Evolutionary conservation across 257 asterid genomes (phyloP), one percentile per base, ranked within the genome.

Genomic region (Rhazya stricta): DNA sequence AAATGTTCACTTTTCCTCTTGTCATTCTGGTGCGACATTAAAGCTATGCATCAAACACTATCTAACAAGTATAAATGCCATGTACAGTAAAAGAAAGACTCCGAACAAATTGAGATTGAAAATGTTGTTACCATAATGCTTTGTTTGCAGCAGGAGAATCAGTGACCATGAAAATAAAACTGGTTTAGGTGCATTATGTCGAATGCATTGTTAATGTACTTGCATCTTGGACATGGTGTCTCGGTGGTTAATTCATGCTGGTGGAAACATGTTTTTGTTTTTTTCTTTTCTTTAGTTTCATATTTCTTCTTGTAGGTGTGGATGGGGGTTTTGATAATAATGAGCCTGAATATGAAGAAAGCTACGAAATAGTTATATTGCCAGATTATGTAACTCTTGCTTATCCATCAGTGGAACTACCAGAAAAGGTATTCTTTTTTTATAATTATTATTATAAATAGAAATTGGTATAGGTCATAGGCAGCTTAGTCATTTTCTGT

Each of bases 381-480:
- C 99, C 99, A 39, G 90, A 91, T 72, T 89, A 79, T 78, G 86
- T 86, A 8, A 81, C 89, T 76, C 92, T 95, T 80, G 93, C 97
- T 77, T 92, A 91, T 86, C 99, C 99, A 73, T 92, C 96, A 6
- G 97, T 92, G 42, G 97, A 92, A 85, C 85, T 95, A 82, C 99
- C 99, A 30, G 99, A 95, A 82, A 92, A 92, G 94, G 99, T 92
- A 80, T 32, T 32, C 6, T 36, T 62, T 79, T 30, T 54, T 69
- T n/a, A n/a, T n/a, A n/a, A n/a, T n/a, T n/a, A n/a, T n/a, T n/a
- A n/a, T n/a, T n/a, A n/a, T n/a, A n/a, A 43, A 19, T 23, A 15
- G 57, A 10, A 10, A 67, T 42, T 54, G 58, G 13, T 41, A 19
- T 25, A 39, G 61, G 34, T 53, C 41, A 42, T n/a, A 42, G 12